These are phyloP conservation scores for Cordia subcordata DNA, from an alignment of 257 asterid species.

Conservation along the genomic window DNA sequence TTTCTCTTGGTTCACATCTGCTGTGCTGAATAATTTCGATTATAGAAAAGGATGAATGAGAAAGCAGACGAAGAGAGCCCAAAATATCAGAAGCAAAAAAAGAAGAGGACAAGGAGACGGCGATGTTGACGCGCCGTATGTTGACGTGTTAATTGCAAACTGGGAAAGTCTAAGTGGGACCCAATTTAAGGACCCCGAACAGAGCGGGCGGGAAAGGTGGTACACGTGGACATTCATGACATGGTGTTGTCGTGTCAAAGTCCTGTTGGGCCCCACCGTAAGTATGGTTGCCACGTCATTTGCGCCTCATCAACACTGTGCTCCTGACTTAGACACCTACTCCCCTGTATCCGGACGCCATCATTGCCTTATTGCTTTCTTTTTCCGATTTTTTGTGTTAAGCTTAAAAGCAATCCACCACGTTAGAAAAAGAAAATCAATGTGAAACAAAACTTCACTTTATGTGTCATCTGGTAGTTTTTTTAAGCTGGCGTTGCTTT, in stretches of 20 bases:
- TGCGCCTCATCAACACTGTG: conserved; percentile 12
- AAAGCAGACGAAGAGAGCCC: not conserved
- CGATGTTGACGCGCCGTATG: conserved; percentile 36
- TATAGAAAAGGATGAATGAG: conserved; percentile 4
- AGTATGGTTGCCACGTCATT: conserved; percentile 24
- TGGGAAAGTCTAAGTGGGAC: conserved; percentile 8
- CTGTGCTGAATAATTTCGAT: conserved; percentile 1
- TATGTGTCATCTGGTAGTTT: no score
- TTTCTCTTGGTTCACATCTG: not conserved
- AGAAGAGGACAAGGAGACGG: conserved; percentile 14
- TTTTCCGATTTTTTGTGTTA: no score
- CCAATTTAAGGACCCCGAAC: conserved; percentile 19
- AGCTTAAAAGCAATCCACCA: not conserved
- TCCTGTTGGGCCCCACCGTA: conserved; percentile 7
- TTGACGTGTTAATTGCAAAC: conserved; percentile 24
- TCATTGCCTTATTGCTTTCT: no score
- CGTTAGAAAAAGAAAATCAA: no score
- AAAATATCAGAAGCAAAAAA: conserved; percentile 11
- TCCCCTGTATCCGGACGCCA: no score
- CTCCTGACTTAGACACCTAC: conserved; percentile 8
- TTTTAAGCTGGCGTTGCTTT: no score
- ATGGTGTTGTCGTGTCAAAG: conserved; percentile 12
- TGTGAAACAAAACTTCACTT: not conserved
- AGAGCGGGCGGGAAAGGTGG: conserved; percentile 32
- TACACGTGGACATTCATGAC: conserved; percentile 21